These are phyloP conservation scores for Haplosporangium sp. DNA, from an alignment of 371 early-diverging fungal species.

Conservation along the genomic window DNA sequence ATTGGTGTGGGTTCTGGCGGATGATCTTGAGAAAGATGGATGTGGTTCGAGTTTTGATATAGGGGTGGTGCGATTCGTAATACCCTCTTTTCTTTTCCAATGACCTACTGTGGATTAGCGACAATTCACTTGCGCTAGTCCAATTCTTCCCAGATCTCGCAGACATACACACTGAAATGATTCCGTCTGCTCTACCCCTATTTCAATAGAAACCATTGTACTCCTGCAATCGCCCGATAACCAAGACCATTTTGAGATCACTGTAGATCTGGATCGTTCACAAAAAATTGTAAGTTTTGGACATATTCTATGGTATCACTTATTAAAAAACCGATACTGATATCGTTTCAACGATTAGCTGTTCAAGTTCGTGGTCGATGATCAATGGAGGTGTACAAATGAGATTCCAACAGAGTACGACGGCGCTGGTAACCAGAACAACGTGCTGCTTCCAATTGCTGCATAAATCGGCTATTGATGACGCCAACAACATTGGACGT, in stretches of 20 bases:
- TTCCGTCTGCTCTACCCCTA: no score
- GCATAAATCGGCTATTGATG: neutral
- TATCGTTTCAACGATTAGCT: no score
- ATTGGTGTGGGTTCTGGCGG: no score
- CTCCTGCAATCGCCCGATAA: conserved; percentile 10
- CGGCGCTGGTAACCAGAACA: conserved; percentile 54
- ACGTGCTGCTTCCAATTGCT: conserved; percentile 37
- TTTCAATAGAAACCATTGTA: conserved; percentile 18
- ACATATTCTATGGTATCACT: neutral
- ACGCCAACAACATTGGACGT: no score
- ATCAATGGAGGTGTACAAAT: conserved; percentile 56
- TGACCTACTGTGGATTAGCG: neutral
- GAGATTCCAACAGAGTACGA: conserved; percentile 49
- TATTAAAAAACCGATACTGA: neutral
- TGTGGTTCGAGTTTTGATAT: neutral
- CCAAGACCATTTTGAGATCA: conserved; percentile 26
- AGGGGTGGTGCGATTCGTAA: neutral
- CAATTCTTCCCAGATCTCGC: no score
- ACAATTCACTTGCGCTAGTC: no score
- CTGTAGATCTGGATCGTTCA: conserved; percentile 38
- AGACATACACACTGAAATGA: no score
- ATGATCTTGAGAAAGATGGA: no score
- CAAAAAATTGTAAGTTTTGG: conserved; percentile 24
- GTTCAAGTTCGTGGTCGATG: conserved; percentile 63
- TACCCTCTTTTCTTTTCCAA: neutral